Conservation (phyloP, 2,329 filamentous ascomycete species). For the Arthrinium puccinioides region DNA sequence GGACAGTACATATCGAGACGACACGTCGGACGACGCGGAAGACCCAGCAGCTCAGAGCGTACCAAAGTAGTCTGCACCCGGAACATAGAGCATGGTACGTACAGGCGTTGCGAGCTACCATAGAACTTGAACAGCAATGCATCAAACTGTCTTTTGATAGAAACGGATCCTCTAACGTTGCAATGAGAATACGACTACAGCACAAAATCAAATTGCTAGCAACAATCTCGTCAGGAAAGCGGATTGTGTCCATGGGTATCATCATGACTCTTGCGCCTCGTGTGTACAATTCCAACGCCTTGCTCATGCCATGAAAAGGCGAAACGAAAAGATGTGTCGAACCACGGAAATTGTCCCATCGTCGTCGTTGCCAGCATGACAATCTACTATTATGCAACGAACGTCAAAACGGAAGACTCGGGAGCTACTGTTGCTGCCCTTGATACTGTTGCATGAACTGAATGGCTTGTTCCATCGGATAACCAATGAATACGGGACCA, state of each 20-base stretch:
- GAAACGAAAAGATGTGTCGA: background rate
- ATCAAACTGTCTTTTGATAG: no score
- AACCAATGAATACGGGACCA: constrained; percentile 90
- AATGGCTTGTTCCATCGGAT: constrained; percentile 76
- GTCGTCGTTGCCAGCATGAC: no score
- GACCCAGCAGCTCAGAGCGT: no score
- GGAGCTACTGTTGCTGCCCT: constrained; percentile 1
- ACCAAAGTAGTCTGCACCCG: no score
- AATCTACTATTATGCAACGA: background rate
- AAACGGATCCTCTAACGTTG: no score
- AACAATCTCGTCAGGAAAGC: no score
- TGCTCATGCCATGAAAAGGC: background rate
- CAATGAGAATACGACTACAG: no score
- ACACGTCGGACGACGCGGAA: constrained; percentile 1
- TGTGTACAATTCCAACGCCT: background rate
- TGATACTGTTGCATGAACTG: constrained; percentile 59
- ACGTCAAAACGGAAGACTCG: background rate
- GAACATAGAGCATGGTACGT: no score
- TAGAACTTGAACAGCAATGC: no score
- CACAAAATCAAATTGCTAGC: no score
- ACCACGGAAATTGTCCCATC: no score
- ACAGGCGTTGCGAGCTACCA: no score
- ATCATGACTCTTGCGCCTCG: background rate
- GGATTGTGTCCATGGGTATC: background rate
- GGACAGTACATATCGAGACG: constrained; percentile 16